Evolutionary conservation across 805 yeast genomes (phyloP), one percentile per base, ranked within the genome.

Genomic region (Yamadazyma ubonensis): DNA sequence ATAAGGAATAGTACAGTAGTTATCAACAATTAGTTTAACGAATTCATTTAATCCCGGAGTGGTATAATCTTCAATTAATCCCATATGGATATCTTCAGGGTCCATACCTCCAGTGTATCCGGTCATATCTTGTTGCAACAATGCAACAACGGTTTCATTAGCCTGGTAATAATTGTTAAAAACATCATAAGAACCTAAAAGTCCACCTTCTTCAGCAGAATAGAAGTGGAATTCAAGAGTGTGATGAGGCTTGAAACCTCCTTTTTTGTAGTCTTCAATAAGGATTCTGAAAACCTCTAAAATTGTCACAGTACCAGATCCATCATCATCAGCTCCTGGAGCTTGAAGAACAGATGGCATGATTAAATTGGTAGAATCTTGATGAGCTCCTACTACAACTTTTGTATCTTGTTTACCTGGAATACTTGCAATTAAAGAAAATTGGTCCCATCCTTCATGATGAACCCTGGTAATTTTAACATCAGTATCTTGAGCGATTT

Each of bases 241-340:
- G 61, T 88, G 87, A 31, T 73, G 64, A 10, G 90, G 88, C 42
- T 62, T 52, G 49, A 73, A 72, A 0, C 68, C 65, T 2, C 63
- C 63, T 4, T 49, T 36, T 15, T 47, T 53, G 38, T 58, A 55
- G 17, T 59, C 58, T 25, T 63, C 67, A 6, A 75, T 60, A 18
- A 87, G 63, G 11, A 85, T 61, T 49, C 93, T 73, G 51, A 89
- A 73, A 1, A 89, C 80, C 58, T 89, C 95, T 39, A 88, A 60
- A 22, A 78, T 75, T 2, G 95, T 83, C 3, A 83, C 81, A 4
- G 90, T 83, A 6, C 97, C 98, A 3, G 90, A 79, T 2, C 96
- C 95, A 60, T 90, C 86, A 57, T 91, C 98, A 57, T 91, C 98
- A 3, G 96, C 97, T 2, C 98, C 98, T 1, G 96, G 96, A 0